Conservation (phyloP, 176 grass and related monocot species). For the Tuctoria greenei region DNA sequence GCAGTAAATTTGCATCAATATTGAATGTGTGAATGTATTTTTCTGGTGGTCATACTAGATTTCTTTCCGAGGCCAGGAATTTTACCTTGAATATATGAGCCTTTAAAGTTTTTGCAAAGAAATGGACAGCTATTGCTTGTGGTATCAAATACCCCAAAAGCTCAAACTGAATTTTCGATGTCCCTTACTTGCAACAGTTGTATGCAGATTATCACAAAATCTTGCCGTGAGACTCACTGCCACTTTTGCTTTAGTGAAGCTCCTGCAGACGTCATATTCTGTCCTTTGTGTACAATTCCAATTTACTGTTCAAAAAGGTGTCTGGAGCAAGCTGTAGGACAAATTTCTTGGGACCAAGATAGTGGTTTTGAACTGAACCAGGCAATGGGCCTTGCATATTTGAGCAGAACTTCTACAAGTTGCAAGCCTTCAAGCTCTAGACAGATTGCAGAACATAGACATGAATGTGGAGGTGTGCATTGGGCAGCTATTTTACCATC, state of each 20-base stretch:
- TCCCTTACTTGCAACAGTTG: constrained; percentile 51
- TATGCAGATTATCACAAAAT: constrained; percentile 81
- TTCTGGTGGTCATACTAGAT: not conserved
- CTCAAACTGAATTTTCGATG: constrained; percentile 40
- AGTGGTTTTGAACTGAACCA: constrained; percentile 25
- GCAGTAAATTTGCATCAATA: constrained; percentile 1
- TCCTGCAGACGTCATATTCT: constrained; percentile 65
- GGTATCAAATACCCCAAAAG: not conserved
- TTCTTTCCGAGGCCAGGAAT: not conserved
- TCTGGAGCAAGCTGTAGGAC: constrained; percentile 49
- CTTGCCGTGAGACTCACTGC: constrained; percentile 70
- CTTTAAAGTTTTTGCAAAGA: not conserved
- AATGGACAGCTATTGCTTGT: constrained; percentile 9
- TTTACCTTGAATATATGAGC: constrained; percentile 22
- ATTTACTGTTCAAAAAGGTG: constrained; percentile 86
- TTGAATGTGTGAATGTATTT: constrained; percentile 5
- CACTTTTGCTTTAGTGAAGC: constrained; percentile 81
- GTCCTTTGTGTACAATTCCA: constrained; percentile 77
- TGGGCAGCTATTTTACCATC: constrained; percentile 90
- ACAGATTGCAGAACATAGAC: constrained; percentile 66
- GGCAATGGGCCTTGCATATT: constrained; percentile 38
- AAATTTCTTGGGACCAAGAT: constrained; percentile 38
- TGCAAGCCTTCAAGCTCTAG: constrained; percentile 36
- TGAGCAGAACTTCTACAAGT: constrained; percentile 41
- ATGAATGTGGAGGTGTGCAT: constrained; percentile 89